These are phyloP conservation scores for Calocera viscosa DNA, from an alignment of 768 basidiomycete species.

Conservation along the genomic window DNA sequence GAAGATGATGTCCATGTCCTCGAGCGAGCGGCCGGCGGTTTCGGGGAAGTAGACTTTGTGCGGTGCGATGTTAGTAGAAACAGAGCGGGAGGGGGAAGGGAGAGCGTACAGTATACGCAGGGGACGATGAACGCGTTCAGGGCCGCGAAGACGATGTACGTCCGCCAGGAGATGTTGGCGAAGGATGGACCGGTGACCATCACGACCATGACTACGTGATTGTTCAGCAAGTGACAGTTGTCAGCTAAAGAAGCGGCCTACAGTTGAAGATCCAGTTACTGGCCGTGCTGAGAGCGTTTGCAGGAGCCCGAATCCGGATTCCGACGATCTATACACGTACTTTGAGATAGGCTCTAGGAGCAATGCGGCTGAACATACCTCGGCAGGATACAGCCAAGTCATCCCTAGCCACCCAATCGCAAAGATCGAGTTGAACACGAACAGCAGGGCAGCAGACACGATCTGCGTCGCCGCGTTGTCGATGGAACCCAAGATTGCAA, in stretches of 20 bases:
- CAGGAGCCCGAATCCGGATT: constrained; percentile 47
- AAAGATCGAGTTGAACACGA: constrained; percentile 66
- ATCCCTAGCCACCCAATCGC: constrained; percentile 58
- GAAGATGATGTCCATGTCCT: constrained; percentile 13
- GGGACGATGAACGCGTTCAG: constrained; percentile 48
- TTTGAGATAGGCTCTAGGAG: neutral
- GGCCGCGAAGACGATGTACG: constrained; percentile 49
- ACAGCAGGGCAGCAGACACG: constrained; percentile 43
- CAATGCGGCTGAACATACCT: neutral
- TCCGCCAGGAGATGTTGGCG: constrained; percentile 45
- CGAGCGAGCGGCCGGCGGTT: constrained; percentile 9
- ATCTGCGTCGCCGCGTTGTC: constrained; percentile 38
- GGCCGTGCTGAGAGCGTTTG: constrained; percentile 50
- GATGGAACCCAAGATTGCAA: constrained; percentile 44
- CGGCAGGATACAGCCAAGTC: constrained; percentile 43
- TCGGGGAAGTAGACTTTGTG: constrained; percentile 3
- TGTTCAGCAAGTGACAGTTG: neutral
- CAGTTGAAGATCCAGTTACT: constrained; percentile 47
- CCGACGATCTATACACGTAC: constrained; percentile 55
- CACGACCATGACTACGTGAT: constrained; percentile 33
- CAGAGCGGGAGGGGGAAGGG: neutral
- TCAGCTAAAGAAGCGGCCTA: neutral
- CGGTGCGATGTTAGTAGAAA: neutral
- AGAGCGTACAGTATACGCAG: constrained; percentile 32
- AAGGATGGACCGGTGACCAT: constrained; percentile 53